Conservation (phyloP, 2,329 filamentous ascomycete species). For the Pseudogymnoascus sp. region DNA sequence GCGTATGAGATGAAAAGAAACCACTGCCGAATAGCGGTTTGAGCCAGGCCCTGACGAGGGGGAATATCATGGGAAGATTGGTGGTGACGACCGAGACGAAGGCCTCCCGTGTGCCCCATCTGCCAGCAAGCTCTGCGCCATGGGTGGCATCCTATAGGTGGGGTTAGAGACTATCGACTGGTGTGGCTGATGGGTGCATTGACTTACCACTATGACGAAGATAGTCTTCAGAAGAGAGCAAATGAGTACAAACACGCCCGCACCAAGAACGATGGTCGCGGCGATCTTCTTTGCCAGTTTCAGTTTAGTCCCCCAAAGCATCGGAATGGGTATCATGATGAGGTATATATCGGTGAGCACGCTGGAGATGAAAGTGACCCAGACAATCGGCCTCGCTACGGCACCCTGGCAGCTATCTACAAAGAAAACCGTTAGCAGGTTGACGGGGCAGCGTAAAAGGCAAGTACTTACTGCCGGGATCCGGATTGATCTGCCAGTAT, state of each 20-base stretch:
- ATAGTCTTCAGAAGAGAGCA: slow-evolving; percentile 48
- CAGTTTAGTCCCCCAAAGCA: slow-evolving; percentile 47
- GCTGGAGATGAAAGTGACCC: slow-evolving; percentile 46
- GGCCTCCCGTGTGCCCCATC: slow-evolving; percentile 33
- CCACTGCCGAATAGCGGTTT: slow-evolving; percentile 32
- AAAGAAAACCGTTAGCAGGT: slow-evolving; percentile 36
- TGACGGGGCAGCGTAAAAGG: too few species aligned
- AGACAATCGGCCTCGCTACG: slow-evolving; percentile 43
- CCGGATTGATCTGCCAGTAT: slow-evolving; percentile 53
- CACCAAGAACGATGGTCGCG: slow-evolving; percentile 47
- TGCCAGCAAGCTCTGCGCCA: slow-evolving; percentile 32
- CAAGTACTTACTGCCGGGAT: slow-evolving; percentile 50
- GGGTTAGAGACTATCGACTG: slow-evolving; percentile 26
- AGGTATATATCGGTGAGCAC: slow-evolving; percentile 51
- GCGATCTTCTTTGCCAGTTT: slow-evolving; percentile 43
- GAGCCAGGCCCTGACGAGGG: slow-evolving; percentile 36
- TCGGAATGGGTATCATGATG: slow-evolving; percentile 36
- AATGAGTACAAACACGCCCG: slow-evolving; percentile 48
- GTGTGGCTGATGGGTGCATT: neutral
- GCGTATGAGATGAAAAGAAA: slow-evolving; percentile 32
- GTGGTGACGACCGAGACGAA: slow-evolving; percentile 34
- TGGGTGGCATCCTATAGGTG: slow-evolving; percentile 33
- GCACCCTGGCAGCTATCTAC: slow-evolving; percentile 38
- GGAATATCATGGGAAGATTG: slow-evolving; percentile 38
- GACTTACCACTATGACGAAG: slow-evolving; percentile 34